Evolutionary conservation across 257 asterid genomes (phyloP), one percentile per base, ranked within the genome.

Genomic region (Henckelia pumila): DNA sequence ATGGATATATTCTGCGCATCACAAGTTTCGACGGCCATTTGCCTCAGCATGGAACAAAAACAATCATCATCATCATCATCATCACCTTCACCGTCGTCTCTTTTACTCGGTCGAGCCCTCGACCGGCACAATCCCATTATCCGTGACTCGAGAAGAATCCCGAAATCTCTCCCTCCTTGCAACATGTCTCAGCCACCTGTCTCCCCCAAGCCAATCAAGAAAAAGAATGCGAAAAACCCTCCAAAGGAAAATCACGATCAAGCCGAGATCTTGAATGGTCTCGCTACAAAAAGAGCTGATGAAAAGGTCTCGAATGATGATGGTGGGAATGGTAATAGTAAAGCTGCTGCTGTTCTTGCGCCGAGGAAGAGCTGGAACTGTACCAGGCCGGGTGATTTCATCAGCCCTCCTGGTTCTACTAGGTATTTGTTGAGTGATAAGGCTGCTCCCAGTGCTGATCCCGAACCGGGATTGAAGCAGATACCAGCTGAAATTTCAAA

Each of bases 331-430:
- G 8, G 57, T 62, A 65, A 1, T 37, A 30, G 8, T 33, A 29
- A 35, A 5, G 37, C 35, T 17, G 37, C 22, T 37, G 49, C 23
- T 32, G 40, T n/a, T 20, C 26, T 6, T 47, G 28, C 35, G n/a
- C n/a, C n/a, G 6, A 69, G 84, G 61, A 81, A 71, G 62, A 78
- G 80, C 76, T 86, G 96, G 95, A 83, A 83, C 58, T 86, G 89
- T 22, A 80, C 80, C 1, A 80, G 67, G 47, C 81, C 88, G 0
- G 77, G 82, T 33, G 89, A 64, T 19, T 83, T 88, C 61, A 82
- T 88, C 11, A 90, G 86, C 30, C 98, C 98, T 2, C 88, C 88
- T 5, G 89, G 89, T 6, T 93, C 97, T 0, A 80, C 92, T 1
- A 70, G 97, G 59, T 86, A 85, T 32, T 63, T 88, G 73, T 55